Evolutionary conservation across 495 filamentous ascomycete genomes (phyloP), one percentile per base, ranked within the genome.

Genomic region (Talaromyces adpressus): DNA sequence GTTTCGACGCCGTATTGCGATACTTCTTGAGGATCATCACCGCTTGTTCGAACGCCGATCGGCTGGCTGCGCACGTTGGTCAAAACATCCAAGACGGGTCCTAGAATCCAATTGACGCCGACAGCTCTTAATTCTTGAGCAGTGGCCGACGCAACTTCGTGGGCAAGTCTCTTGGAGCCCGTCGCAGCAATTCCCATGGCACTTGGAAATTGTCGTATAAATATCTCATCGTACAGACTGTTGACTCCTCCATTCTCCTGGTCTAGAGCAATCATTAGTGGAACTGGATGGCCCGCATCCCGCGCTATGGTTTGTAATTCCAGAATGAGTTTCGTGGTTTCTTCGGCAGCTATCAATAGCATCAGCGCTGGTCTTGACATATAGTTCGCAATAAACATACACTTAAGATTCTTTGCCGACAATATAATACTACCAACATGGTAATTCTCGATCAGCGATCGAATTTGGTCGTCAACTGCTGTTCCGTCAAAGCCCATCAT

Each of bases 401-500:
- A 92, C 86, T 91, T 93, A 32, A 96, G 80, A 71, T 96, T 96
- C 76, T 96, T 96, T 49, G 92, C 90, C 12, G 91, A 91, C 41
- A 96, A 76, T 52, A 96, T 79, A 64, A 96, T 85, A n/a, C 87
- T 88, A 18, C 89, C 92, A 11, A 96, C 70, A 67, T 96, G 88
- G 68, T 95, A 89, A 64, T 93, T 82, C 70, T 91, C 86, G 67
- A 96, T 95, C 64, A 96, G 84, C 41, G 84, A 85, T 67, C 86
- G 87, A 67, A 96, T 94, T 75, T 92, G 89, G 56, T 89, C 88
- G 27, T 89, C 94, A 63, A 95, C 88, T 67, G 89, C 84, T 53
- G 91, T 93, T 63, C 91, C 91, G 81, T 96, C 91, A 79, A 92
- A 96, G 72, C 91, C 92, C 91, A 95, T 93, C 83, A 95, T 93